Percentiles rank a stretch among this genome's conserved stretches.
phyloP scores from a whole-genome alignment of 2,329 filamentous ascomycete species.

The Plectosphaerella cucumerina region DNA sequence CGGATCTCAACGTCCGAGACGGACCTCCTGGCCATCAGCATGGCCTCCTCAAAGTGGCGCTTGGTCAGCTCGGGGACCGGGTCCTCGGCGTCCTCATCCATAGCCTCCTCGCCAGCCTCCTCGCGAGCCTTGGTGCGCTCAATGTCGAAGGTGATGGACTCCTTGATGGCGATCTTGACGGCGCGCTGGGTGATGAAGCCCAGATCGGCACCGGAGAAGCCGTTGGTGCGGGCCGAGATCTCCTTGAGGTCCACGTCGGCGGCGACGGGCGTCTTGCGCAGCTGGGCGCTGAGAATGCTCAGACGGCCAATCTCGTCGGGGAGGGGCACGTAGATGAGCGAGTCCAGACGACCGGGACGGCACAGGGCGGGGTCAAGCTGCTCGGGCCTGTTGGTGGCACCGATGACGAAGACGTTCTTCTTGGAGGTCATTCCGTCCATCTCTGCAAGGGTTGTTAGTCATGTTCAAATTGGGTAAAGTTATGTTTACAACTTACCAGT shows the following conservation, averaged over 20 bases:
- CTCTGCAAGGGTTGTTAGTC: conserved; percentile 49
- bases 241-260: conserved; percentile 81
- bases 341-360: conserved; percentile 97
- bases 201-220: conserved; percentile 98
- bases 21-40: conserved; percentile 89
- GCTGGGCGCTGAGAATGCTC: conserved; percentile 88
- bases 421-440: conserved; percentile 99
- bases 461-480: neutral
- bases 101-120: conserved; percentile 77
- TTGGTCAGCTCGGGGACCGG: conserved; percentile 94
- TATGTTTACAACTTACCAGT: conserved; percentile 63
- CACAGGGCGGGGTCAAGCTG: conserved; percentile 97
- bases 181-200: conserved; percentile 98
- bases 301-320: conserved; percentile 88
- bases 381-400: conserved; percentile 96
- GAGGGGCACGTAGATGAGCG: conserved; percentile 95
- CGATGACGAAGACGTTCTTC: conserved; percentile 99
- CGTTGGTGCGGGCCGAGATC: conserved; percentile 96
- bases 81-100: conserved; percentile 84
- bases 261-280: conserved; percentile 95
- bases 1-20: conserved; percentile 97
- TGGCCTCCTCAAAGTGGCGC: conserved; percentile 97
- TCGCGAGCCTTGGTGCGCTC: conserved; percentile 87
- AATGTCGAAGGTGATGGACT: conserved; percentile 85
- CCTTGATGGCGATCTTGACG: conserved; percentile 99